phyloP scores from a whole-genome alignment of 1,284 basidiomycete species.

The Peniophora sp. region DNA sequence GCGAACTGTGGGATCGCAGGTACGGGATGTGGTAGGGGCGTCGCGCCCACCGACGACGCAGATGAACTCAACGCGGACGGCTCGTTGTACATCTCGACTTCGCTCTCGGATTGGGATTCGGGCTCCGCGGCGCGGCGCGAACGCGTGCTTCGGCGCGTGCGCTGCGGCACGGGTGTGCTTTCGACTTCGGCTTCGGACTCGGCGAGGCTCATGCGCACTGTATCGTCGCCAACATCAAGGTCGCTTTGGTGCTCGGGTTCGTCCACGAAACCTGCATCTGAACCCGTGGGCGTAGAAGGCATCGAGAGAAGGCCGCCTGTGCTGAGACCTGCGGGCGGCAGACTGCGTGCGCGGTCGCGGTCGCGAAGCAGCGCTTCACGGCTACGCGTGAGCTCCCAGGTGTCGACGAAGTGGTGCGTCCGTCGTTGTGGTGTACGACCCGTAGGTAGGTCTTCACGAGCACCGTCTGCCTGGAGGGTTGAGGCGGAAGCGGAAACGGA shows the following conservation, averaged over 20 bases:
- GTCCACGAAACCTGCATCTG: neutral
- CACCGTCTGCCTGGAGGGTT: constrained; percentile 49
- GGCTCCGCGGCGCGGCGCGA: neutral
- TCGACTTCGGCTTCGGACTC: neutral
- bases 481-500: constrained; percentile 42
- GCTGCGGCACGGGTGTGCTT: neutral
- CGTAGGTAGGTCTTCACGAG: constrained; percentile 53
- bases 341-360: constrained; percentile 29
- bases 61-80: neutral
- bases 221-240: constrained; percentile 11
- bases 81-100: neutral
- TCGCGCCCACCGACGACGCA: neutral
- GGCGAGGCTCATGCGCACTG: neutral
- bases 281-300: neutral
- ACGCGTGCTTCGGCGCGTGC: neutral
- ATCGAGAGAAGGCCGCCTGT: neutral
- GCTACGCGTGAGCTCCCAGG: constrained; percentile 60
- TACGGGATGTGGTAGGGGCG: neutral
- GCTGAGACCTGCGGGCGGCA: constrained; percentile 5
- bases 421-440: constrained; percentile 70
- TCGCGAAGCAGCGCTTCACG: constrained; percentile 49
- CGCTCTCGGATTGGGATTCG: neutral
- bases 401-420: constrained; percentile 53
- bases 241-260: constrained; percentile 10
- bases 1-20: too few species aligned